Conservation (phyloP, 306 rosid species). For the Sicyos edulis region DNA sequence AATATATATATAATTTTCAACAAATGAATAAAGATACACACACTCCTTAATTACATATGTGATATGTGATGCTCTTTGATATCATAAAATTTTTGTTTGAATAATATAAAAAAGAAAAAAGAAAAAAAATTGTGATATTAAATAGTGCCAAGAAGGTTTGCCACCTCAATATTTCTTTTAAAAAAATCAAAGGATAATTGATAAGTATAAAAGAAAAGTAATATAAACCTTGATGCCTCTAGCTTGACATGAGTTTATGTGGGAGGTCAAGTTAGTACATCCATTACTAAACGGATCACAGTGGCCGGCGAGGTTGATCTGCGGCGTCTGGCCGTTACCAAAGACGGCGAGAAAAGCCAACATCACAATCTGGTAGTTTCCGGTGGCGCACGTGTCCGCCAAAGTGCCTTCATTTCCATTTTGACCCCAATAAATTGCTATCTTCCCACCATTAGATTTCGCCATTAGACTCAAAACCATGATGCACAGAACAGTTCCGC, state of each 20-base stretch:
- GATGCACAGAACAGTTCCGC: conserved; percentile 21
- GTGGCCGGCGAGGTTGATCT: conserved; percentile 42
- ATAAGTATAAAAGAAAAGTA: neutral
- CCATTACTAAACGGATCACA: conserved; percentile 40
- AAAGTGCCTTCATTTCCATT: conserved; percentile 41
- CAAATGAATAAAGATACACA: too few species aligned
- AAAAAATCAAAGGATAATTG: too few species aligned
- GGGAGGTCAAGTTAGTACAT: conserved; percentile 35
- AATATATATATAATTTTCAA: too few species aligned
- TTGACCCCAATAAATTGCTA: conserved; percentile 54
- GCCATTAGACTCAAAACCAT: conserved; percentile 11
- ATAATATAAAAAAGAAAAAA: too few species aligned
- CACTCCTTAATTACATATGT: too few species aligned
- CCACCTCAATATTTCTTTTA: too few species aligned
- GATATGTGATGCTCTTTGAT: too few species aligned
- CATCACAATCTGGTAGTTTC: conserved; percentile 38
- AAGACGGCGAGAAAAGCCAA: conserved; percentile 43
- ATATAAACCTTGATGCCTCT: conserved; percentile 34
- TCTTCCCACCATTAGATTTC: conserved; percentile 20
- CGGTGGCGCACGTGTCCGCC: conserved; percentile 43
- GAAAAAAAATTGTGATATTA: too few species aligned
- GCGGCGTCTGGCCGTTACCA: conserved; percentile 42
- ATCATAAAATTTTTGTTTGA: too few species aligned
- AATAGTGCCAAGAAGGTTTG: too few species aligned
- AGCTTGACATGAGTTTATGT: conserved; percentile 35